These are phyloP conservation scores for Coemansia erecta DNA, from an alignment of 192 early-diverging fungal species.

Conservation along the genomic window DNA sequence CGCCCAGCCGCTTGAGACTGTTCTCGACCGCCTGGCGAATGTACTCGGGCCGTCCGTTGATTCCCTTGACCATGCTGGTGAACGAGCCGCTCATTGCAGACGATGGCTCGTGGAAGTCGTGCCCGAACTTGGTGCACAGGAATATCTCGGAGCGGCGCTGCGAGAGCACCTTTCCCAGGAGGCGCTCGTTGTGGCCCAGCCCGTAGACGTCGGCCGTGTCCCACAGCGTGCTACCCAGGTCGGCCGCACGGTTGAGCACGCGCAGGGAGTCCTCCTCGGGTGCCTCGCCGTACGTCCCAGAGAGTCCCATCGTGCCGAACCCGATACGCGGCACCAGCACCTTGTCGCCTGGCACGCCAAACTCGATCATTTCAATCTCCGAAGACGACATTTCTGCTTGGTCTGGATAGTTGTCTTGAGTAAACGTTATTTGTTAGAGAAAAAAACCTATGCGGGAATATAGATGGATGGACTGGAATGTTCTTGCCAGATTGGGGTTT, in stretches of 20 bases:
- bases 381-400: neutral
- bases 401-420: neutral
- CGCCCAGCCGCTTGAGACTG: slow-evolving; percentile 23
- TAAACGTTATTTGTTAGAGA: neutral
- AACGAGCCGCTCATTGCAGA: neutral
- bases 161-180: slow-evolving; percentile 24
- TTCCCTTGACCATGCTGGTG: neutral
- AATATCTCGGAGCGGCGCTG: neutral
- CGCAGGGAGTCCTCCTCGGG: slow-evolving; percentile 39
- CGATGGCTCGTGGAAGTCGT: neutral
- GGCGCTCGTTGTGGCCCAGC: slow-evolving; percentile 56
- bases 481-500: neutral
- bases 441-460: too few relatives aligned
- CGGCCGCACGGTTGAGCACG: slow-evolving; percentile 52
- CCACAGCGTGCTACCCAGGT: slow-evolving; percentile 57
- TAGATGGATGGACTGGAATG: neutral
- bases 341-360: slow-evolving; percentile 31
- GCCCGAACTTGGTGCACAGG: neutral
- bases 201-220: slow-evolving; percentile 64
- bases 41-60: slow-evolving; percentile 52
- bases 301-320: slow-evolving; percentile 40
- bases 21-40: slow-evolving; percentile 31
- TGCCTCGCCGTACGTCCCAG: slow-evolving; percentile 32
- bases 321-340: slow-evolving; percentile 29
- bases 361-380: slow-evolving; percentile 4